A percentile compares a stretch with the other conserved stretches of the same genome.
Conservation (phyloP, 1,284 basidiomycete species). For the Microbotryum silenes-acaulis region DNA sequence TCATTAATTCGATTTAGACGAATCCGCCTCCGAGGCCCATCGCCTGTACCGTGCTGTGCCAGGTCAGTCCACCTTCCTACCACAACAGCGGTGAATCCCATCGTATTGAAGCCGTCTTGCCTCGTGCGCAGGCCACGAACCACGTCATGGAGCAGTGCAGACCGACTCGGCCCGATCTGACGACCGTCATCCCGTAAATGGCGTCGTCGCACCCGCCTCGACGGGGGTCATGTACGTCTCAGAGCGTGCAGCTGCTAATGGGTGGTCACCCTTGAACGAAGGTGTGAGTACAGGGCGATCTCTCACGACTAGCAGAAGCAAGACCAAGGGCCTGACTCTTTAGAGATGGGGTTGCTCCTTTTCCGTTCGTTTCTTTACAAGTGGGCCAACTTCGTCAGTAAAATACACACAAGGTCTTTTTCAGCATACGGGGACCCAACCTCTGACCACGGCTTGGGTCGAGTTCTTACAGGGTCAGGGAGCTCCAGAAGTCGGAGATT, state of each 20-base stretch:
- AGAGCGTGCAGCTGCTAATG: slow-evolving; percentile 37
- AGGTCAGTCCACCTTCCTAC: background rate
- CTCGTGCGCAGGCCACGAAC: slow-evolving; percentile 18
- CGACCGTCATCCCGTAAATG: slow-evolving; percentile 72
- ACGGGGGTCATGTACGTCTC: slow-evolving; percentile 63
- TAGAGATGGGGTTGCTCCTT: slow-evolving; percentile 1
- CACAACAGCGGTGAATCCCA: slow-evolving; percentile 5
- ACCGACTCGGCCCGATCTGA: slow-evolving; percentile 38
- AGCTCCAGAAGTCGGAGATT: slow-evolving; percentile 57
- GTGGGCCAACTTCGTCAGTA: slow-evolving; percentile 60
- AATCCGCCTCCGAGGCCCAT: no score
- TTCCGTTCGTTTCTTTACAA: slow-evolving; percentile 57
- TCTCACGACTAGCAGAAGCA: background rate
- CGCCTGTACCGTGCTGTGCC: no score
- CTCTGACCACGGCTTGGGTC: no score
- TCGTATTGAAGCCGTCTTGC: slow-evolving; percentile 1
- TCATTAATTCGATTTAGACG: no score
- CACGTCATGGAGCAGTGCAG: slow-evolving; percentile 14
- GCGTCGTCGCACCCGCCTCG: slow-evolving; percentile 47
- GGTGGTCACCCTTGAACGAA: slow-evolving; percentile 4
- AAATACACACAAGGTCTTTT: slow-evolving; percentile 14
- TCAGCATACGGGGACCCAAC: background rate
- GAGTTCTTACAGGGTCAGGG: slow-evolving; percentile 52
- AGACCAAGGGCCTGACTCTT: background rate
- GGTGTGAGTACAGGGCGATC: slow-evolving; percentile 5